phyloP scores from a whole-genome alignment of 306 rosid genomes.

The Dalbergia cultrata region DNA sequence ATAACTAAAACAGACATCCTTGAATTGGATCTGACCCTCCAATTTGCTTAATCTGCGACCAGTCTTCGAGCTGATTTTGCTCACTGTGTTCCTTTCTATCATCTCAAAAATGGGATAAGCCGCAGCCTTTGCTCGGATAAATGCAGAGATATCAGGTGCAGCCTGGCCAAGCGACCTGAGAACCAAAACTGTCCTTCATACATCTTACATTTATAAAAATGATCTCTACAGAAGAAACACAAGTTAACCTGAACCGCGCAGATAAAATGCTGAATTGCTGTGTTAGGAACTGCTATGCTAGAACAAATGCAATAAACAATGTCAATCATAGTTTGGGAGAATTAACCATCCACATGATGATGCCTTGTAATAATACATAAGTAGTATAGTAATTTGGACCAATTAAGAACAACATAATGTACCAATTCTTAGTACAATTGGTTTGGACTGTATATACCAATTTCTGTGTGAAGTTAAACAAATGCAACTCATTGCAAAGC shows the following conservation, averaged over 20 bases:
- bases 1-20: conserved; percentile 79
- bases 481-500: background rate
- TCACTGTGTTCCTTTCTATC: conserved; percentile 87
- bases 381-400: background rate
- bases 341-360: background rate
- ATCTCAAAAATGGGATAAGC: conserved; percentile 94
- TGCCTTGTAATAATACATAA: background rate
- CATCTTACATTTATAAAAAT: conserved; percentile 6
- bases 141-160: conserved; percentile 90
- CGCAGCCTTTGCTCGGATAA: conserved; percentile 88
- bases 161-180: conserved; percentile 94
- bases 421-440: no score
- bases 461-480: no score
- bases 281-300: background rate
- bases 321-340: background rate
- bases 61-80: conserved; percentile 60
- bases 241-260: background rate
- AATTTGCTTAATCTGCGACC: conserved; percentile 68
- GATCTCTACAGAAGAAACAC: conserved; percentile 19
- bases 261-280: background rate
- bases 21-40: conserved; percentile 85
- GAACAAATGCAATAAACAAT: background rate
- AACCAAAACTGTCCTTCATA: conserved; percentile 35
- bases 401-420: background rate
- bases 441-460: no score